Evolutionary conservation across 1,139 yeast species (phyloP), one percentile per base, ranked within the genome.

Genomic region (Nakaseomyces kungkrabaensis): DNA sequence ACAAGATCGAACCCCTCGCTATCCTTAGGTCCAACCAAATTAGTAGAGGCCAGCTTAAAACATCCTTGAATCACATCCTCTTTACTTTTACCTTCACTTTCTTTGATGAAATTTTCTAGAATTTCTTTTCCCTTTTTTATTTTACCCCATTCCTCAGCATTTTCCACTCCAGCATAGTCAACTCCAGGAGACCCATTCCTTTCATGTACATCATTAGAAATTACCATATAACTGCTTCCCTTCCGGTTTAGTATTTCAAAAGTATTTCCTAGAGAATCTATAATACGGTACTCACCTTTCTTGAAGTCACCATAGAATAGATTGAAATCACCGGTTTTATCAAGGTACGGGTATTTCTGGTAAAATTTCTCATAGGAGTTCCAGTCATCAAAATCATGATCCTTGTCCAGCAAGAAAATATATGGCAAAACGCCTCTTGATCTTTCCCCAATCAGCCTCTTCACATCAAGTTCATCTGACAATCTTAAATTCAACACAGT

Each of bases 281-380:
- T 57, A 5, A 62, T 47, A 27, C 52, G 50, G 49, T 59, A 71
- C 26, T 72, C 73, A 9, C 70, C 75, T 54, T 46, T 60, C 56
- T 59, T 55, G 8, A 82, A 63, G 47, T 74, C 72, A 0, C 97
- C 97, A 63, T 82, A 85, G 42, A 92, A 66, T 54, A 92, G 69
- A 6, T 85, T 81, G 65, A 90, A 90, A n/a, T 95, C 96, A 0
- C 96, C 96, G 22, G 89, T 78, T 37, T 72, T 67, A 7, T 65
- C 59, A 31, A 86, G 65, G 5, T 60, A 45, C 4, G 58, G 54
- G 46, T 57, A 64, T n/a, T 53, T 49, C 10, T 37, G 22, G 9
- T 51, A 33, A 52, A 63, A 66, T 29, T 60, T 58, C 10, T 58
- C 65, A 36, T 62, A 65, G 13, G 66, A 57, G 2, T 71, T 59